Evolutionary conservation across 192 early-diverging fungal genomes (phyloP).

Genomic region (Funneliformis geosporum): DNA sequence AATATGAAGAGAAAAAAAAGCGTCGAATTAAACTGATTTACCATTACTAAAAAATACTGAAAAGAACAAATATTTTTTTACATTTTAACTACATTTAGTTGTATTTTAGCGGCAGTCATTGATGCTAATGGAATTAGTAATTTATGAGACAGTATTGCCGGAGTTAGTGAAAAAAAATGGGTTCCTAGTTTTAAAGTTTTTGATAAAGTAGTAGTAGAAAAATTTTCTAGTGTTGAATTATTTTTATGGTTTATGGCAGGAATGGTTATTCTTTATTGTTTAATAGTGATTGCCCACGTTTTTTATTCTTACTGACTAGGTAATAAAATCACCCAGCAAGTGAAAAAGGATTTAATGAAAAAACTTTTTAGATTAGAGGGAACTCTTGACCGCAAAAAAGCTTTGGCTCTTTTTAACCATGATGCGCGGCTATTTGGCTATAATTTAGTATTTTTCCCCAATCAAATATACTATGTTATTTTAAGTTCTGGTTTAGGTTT

Average conservation of each 20-base stretch:
- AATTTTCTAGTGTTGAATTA: neutral
- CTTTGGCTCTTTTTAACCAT: slow-evolving; percentile 5
- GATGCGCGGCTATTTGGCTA: neutral
- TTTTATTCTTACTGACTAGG: neutral
- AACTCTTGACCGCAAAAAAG: neutral
- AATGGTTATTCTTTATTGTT: neutral
- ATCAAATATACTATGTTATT: slow-evolving; percentile 13
- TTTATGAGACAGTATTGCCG: neutral
- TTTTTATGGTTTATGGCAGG: neutral
- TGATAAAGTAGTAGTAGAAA: neutral
- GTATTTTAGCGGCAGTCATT: neutral
- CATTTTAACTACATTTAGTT: slow-evolving; percentile 13
- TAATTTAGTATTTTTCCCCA: neutral
- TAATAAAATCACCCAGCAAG: neutral
- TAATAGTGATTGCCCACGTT: slow-evolving; percentile 6
- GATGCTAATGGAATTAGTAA: neutral
- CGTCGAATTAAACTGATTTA: slow-evolving; percentile 19
- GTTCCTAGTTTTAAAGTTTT: neutral
- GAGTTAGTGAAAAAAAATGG: neutral
- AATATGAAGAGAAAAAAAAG: neutral
- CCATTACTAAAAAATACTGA: neutral
- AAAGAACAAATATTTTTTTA: slow-evolving; percentile 23
- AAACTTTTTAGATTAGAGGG: neutral
- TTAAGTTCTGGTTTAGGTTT: neutral
- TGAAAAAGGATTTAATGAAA: neutral